Percentiles rank a stretch among this genome's conserved stretches.
Conservation (phyloP, 345 rosid genomes). For the Lepidium sativum region DNA sequence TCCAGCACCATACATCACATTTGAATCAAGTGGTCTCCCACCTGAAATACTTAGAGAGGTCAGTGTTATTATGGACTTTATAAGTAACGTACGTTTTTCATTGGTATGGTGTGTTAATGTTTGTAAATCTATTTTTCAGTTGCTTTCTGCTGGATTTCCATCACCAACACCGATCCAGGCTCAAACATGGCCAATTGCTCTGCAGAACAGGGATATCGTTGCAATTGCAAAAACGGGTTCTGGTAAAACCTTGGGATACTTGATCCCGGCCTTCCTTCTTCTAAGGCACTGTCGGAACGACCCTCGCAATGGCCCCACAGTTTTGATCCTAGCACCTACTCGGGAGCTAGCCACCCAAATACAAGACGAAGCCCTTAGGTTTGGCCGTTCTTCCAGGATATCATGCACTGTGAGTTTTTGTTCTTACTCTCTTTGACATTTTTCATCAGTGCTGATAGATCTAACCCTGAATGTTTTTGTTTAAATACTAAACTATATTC, state of each 20-base stretch:
- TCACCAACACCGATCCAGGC: slow-evolving; percentile 98
- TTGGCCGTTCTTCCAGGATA: slow-evolving; percentile 79
- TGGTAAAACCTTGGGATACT: slow-evolving; percentile 94
- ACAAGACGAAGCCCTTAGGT: slow-evolving; percentile 78
- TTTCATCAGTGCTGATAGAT: neutral
- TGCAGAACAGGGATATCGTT: slow-evolving; percentile 80
- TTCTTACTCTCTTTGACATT: slow-evolving; percentile 1
- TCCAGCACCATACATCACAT: slow-evolving; percentile 89
- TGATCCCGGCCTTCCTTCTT: slow-evolving; percentile 88
- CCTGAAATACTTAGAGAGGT: slow-evolving; percentile 90
- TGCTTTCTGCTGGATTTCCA: slow-evolving; percentile 77
- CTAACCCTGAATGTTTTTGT: neutral
- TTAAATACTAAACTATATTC: neutral
- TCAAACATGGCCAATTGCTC: slow-evolving; percentile 97
- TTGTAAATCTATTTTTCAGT: slow-evolving; percentile 38
- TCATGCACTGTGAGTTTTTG: slow-evolving; percentile 70
- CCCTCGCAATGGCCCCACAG: slow-evolving; percentile 80
- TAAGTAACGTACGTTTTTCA: neutral
- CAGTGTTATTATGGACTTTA: slow-evolving; percentile 21
- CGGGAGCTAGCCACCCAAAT: slow-evolving; percentile 98
- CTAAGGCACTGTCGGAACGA: slow-evolving; percentile 58
- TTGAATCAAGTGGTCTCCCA: slow-evolving; percentile 88
- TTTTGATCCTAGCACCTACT: slow-evolving; percentile 87
- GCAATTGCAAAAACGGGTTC: slow-evolving; percentile 99
- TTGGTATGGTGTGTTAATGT: neutral